phyloP scores from a whole-genome alignment of 2,329 filamentous ascomycete species.

The Colletotrichum echinochloae region DNA sequence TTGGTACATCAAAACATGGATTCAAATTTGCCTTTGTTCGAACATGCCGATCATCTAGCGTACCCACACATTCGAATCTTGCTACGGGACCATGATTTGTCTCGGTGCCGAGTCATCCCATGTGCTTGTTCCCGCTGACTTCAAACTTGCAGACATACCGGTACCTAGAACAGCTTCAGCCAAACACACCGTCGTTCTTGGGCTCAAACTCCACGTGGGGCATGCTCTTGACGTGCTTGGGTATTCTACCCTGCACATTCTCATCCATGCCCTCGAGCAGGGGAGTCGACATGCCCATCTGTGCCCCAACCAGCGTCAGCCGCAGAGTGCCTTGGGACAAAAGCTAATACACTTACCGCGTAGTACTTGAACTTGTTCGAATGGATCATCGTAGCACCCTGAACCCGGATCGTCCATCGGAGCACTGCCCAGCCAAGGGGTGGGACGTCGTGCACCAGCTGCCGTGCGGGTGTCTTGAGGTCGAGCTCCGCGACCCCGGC shows the following conservation, averaged over 20 bases:
- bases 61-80: too few species aligned
- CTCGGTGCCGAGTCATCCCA: too few species aligned
- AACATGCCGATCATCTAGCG: too few species aligned
- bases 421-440: constrained; percentile 27
- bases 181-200: constrained; percentile 25
- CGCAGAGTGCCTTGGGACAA: not conserved
- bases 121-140: too few species aligned
- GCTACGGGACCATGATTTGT: too few species aligned
- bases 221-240: constrained; percentile 1
- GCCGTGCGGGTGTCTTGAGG: not conserved
- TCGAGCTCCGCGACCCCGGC: not conserved
- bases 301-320: not conserved
- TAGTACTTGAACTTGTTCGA: constrained; percentile 35
- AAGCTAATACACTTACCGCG: constrained; percentile 4
- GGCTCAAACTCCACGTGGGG: constrained; percentile 25
- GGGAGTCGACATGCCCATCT: constrained; percentile 29
- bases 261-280: constrained; percentile 22
- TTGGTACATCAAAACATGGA: too few species aligned
- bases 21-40: too few species aligned
- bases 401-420: constrained; percentile 22
- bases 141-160: too few species aligned
- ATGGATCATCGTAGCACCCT: constrained; percentile 25
- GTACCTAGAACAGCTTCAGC: too few species aligned
- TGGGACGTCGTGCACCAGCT: constrained; percentile 29
- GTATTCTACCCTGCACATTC: not conserved